These are phyloP conservation scores for Bipolaris zeicola DNA, from an alignment of 2,329 filamentous ascomycete species.

Conservation along the genomic window DNA sequence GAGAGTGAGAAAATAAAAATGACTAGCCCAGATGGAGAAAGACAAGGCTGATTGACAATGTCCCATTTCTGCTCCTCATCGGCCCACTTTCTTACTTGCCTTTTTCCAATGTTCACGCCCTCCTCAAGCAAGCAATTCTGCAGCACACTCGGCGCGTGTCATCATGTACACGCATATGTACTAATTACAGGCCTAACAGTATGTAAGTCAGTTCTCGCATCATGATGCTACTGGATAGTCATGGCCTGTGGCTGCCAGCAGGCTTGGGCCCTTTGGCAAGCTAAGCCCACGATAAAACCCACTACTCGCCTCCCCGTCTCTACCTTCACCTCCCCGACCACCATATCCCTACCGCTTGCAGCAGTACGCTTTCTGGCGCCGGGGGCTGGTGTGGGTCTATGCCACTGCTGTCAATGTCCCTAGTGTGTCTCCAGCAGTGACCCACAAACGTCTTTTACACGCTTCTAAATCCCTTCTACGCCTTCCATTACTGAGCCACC, in stretches of 20 bases:
- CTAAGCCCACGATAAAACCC: conserved; percentile 32
- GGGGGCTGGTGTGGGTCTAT: conserved; percentile 30
- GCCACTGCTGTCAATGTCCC: conserved; percentile 35
- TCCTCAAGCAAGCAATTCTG: conserved; percentile 16
- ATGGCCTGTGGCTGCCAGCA: conserved; percentile 21
- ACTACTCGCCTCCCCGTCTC: conserved; percentile 26
- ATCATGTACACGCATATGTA: conserved; percentile 28
- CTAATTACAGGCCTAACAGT: conserved; percentile 34
- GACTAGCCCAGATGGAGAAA: not conserved
- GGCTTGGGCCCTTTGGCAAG: conserved; percentile 32
- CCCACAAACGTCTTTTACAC: conserved; percentile 39
- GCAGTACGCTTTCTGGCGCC: conserved; percentile 28
- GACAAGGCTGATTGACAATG: conserved; percentile 16
- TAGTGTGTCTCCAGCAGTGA: conserved; percentile 31
- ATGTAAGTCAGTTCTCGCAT: conserved; percentile 40
- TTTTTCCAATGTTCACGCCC: conserved; percentile 28
- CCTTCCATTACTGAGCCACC: conserved; percentile 8
- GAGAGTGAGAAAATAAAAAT: conserved; percentile 1
- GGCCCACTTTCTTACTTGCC: conserved; percentile 26
- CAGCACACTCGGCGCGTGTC: conserved; percentile 38
- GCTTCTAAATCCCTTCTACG: conserved; percentile 29
- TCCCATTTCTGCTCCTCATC: conserved; percentile 21
- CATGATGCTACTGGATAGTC: conserved; percentile 29
- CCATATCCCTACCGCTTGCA: conserved; percentile 37
- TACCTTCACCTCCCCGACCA: conserved; percentile 15